Conservation (phyloP, 2,329 filamentous ascomycete species). For the Paecilomyces sp. region DNA sequence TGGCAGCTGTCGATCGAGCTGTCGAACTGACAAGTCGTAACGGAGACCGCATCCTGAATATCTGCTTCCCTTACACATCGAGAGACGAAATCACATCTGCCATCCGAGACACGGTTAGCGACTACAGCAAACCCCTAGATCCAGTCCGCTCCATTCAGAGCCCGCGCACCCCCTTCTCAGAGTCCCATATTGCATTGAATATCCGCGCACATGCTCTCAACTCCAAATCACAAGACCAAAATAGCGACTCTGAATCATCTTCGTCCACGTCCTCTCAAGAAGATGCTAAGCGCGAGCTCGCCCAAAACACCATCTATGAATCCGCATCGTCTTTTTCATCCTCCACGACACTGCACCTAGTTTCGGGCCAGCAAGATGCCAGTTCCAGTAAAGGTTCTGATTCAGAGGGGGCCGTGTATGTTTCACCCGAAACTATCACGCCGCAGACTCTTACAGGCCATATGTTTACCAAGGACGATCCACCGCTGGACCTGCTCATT, state of each 20-base stretch:
- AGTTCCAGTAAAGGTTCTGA: slow-evolving; percentile 31
- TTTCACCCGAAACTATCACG: slow-evolving; percentile 85
- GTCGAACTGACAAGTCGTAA: slow-evolving; percentile 83
- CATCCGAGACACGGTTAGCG: slow-evolving; percentile 77
- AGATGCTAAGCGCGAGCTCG: slow-evolving; percentile 23
- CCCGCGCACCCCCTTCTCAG: slow-evolving; percentile 67
- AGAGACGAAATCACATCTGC: slow-evolving; percentile 90
- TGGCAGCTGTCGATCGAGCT: slow-evolving; percentile 79
- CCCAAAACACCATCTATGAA: slow-evolving; percentile 21
- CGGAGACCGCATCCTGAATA: slow-evolving; percentile 72
- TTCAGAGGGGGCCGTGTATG: slow-evolving; percentile 32
- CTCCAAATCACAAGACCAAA: slow-evolving; percentile 30
- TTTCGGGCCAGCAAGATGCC: slow-evolving; percentile 17
- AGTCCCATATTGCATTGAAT: slow-evolving; percentile 78
- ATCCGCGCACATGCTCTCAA: slow-evolving; percentile 59
- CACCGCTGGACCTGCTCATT: slow-evolving; percentile 83
- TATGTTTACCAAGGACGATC: slow-evolving; percentile 79
- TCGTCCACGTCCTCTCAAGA: slow-evolving; percentile 34
- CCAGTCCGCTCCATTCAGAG: slow-evolving; percentile 24
- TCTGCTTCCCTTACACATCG: slow-evolving; percentile 97
- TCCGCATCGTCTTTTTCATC: slow-evolving; percentile 32
- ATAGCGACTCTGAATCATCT: slow-evolving; percentile 40
- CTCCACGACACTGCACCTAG: slow-evolving; percentile 44
- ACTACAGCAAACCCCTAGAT: slow-evolving; percentile 69
- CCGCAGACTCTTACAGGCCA: slow-evolving; percentile 73